phyloP scores from a whole-genome alignment of 306 rosid species.

The Cucumis melo region DNA sequence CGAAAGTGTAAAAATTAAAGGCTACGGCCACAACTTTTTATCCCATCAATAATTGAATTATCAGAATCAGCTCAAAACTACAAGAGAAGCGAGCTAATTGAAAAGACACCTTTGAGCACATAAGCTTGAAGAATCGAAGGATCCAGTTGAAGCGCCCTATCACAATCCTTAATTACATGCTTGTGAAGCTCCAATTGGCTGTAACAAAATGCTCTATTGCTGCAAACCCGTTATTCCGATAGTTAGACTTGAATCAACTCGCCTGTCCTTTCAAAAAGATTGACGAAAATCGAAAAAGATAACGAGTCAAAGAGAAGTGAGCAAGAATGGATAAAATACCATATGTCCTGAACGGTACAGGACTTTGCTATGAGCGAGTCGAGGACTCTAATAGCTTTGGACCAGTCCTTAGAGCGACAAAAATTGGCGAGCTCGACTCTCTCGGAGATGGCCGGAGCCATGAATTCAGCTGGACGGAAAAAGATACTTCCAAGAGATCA shows the following conservation, averaged over 20 bases:
- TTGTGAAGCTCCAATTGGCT: constrained; percentile 87
- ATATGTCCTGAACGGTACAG: constrained; percentile 60
- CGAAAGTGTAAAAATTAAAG: neutral
- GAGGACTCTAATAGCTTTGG: constrained; percentile 83
- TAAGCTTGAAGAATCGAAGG: constrained; percentile 64
- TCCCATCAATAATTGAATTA: neutral
- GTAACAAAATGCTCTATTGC: constrained; percentile 89
- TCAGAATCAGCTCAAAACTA: constrained; percentile 4
- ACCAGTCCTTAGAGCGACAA: constrained; percentile 79
- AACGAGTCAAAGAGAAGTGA: constrained; percentile 9
- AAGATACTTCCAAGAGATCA: neutral
- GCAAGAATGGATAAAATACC: constrained; percentile 21
- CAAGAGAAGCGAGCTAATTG: neutral
- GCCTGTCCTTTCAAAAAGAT: neutral
- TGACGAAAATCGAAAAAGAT: constrained; percentile 4
- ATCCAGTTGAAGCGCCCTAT: constrained; percentile 72
- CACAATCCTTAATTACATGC: constrained; percentile 90
- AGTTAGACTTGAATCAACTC: constrained; percentile 9
- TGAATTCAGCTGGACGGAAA: constrained; percentile 4
- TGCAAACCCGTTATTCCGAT: constrained; percentile 13
- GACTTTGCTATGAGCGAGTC: constrained; percentile 64
- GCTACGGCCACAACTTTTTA: neutral
- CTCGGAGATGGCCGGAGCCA: constrained; percentile 51
- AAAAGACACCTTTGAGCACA: constrained; percentile 57
- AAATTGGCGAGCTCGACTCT: constrained; percentile 65